Conservation (phyloP, 2,329 filamentous ascomycete species). For the Stenocarpella maydis region DNA sequence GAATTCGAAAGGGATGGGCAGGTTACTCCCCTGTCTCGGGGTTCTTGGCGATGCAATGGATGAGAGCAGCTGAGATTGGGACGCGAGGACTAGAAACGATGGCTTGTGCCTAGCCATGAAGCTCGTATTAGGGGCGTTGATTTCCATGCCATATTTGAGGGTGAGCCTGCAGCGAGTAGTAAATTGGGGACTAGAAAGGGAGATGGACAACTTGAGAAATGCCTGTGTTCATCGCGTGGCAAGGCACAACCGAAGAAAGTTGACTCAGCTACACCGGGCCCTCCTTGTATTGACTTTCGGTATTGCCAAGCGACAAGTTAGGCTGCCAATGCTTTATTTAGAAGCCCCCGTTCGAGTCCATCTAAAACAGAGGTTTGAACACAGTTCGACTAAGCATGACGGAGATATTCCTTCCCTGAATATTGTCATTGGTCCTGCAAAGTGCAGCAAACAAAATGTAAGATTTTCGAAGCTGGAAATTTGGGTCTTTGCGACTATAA, state of each 20-base stretch:
- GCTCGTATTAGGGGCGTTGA: neutral
- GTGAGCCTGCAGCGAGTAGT: neutral
- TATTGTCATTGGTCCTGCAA: too few relatives aligned
- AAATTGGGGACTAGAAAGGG: too few relatives aligned
- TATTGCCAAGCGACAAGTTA: neutral
- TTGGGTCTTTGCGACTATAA: neutral
- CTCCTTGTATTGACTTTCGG: neutral
- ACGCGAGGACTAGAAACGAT: constrained; percentile 30
- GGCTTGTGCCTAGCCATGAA: constrained; percentile 29
- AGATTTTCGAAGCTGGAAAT: too few relatives aligned
- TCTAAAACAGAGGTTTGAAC: neutral
- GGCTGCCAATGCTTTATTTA: too few relatives aligned
- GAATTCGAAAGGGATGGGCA: constrained; percentile 49
- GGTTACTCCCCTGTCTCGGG: constrained; percentile 23
- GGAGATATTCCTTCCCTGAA: neutral
- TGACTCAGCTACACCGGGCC: neutral
- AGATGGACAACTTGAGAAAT: neutral
- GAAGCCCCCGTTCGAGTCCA: too few relatives aligned
- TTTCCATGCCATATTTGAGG: neutral
- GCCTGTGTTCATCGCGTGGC: too few relatives aligned
- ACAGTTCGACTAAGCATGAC: neutral
- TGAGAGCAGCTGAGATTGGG: constrained; percentile 28
- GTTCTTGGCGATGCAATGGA: constrained; percentile 30
- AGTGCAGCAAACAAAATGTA: neutral
- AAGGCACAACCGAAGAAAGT: neutral